Conservation (phyloP, 352 stramenopile genomes). For the Globisporangium splendens region DNA sequence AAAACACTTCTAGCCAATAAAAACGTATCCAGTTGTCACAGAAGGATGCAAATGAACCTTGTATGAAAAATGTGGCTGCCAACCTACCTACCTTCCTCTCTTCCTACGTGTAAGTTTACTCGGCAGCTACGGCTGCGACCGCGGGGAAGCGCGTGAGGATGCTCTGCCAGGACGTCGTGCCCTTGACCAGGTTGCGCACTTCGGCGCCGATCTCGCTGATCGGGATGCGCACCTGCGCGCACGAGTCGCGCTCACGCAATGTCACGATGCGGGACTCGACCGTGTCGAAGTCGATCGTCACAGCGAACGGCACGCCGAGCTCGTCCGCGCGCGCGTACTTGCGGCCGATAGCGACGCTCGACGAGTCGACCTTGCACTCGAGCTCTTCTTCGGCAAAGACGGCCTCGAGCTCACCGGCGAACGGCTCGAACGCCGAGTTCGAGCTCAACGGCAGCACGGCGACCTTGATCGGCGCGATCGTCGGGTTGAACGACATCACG, state of each 20-base stretch:
- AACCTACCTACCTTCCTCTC: no score
- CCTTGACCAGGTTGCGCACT: conserved; percentile 88
- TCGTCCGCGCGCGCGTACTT: conserved; percentile 97
- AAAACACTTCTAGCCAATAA: no score
- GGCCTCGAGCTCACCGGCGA: conserved; percentile 75
- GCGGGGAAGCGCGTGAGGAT: conserved; percentile 80
- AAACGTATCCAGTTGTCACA: no score
- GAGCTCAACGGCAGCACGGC: conserved; percentile 93
- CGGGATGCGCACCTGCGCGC: conserved; percentile 92
- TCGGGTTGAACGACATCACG: conserved; percentile 96
- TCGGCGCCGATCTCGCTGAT: conserved; percentile 79
- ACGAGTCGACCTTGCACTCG: conserved; percentile 94
- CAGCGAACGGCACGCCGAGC: conserved; percentile 96
- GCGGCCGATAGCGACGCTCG: conserved; percentile 93
- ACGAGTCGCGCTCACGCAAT: conserved; percentile 97
- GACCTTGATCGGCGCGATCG: conserved; percentile 99
- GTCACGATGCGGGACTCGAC: conserved; percentile 92
- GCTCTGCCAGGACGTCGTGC: conserved; percentile 77
- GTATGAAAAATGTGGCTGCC: no score
- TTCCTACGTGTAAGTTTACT: conserved; percentile 9
- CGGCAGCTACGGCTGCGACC: conserved; percentile 45
- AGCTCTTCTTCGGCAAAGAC: conserved; percentile 60
- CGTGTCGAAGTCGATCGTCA: conserved; percentile 99
- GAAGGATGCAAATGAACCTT: no score
- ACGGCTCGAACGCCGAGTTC: conserved; percentile 81